A percentile compares a stretch with the other conserved stretches of the same genome.
Evolutionary conservation across 2,329 filamentous ascomycete genomes (phyloP).

Genomic region (Talaromyces pinophilus): DNA sequence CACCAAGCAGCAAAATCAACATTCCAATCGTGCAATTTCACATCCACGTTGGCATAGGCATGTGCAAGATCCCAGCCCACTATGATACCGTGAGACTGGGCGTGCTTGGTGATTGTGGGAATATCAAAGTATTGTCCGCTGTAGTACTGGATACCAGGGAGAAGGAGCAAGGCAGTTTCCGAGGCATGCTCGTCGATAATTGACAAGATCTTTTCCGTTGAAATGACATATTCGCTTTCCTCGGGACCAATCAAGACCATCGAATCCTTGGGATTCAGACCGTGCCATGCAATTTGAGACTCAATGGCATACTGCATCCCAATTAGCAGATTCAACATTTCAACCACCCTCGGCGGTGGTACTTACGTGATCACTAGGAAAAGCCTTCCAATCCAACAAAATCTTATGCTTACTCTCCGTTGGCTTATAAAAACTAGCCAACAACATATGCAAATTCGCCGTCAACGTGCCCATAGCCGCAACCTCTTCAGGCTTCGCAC

Average conservation of each 20-base stretch:
- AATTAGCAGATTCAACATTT: conserved; percentile 22
- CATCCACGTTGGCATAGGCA: conserved; percentile 76
- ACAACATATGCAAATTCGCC: conserved; percentile 73
- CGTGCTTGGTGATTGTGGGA: conserved; percentile 71
- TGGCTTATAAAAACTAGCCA: conserved; percentile 80
- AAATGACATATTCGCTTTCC: conserved; percentile 58
- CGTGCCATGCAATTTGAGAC: conserved; percentile 74
- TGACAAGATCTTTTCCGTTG: conserved; percentile 69
- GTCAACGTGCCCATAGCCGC: conserved; percentile 87
- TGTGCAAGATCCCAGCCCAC: conserved; percentile 88
- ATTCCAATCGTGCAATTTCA: conserved; percentile 80
- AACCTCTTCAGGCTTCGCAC: conserved; percentile 70
- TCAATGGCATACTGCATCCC: conserved; percentile 71
- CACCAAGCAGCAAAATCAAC: conserved; percentile 92
- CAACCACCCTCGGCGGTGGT: no score
- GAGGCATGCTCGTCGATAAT: conserved; percentile 72
- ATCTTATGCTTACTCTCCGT: conserved; percentile 68
- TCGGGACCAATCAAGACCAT: conserved; percentile 73
- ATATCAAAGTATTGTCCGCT: conserved; percentile 87
- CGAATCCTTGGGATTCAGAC: conserved; percentile 62
- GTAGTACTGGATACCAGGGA: conserved; percentile 89
- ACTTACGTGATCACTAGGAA: conserved; percentile 75
- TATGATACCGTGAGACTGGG: conserved; percentile 66
- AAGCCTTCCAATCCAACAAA: conserved; percentile 81
- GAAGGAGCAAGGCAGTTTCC: conserved; percentile 71